Percentiles rank a stretch among this genome's conserved stretches.
Conservation (phyloP, 2,329 filamentous ascomycete genomes). For the Aspergillus glaucus region DNA sequence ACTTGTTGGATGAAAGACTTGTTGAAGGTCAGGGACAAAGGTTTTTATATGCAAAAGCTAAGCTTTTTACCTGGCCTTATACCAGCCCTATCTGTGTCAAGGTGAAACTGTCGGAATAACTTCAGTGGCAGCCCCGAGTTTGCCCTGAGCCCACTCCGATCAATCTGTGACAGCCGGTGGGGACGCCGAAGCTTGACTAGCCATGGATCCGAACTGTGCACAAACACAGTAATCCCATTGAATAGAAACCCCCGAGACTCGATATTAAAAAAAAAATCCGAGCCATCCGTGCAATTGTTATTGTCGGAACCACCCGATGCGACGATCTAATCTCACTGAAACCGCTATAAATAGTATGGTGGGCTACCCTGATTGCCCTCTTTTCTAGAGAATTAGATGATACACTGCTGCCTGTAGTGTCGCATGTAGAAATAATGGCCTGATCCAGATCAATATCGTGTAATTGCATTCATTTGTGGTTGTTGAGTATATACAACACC, state of each 20-base stretch:
- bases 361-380: not conserved
- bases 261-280: not conserved
- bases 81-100: not conserved
- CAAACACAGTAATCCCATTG: not conserved
- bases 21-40: not conserved
- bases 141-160: not conserved
- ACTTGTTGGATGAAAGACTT: not conserved
- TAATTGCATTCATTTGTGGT: not conserved
- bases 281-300: not conserved
- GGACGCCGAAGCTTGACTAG: not conserved
- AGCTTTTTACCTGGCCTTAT: not conserved
- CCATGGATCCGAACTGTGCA: too few relatives aligned
- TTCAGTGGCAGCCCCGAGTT: too few relatives aligned
- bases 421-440: not conserved
- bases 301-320: not conserved
- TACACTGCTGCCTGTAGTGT: not conserved
- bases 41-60: not conserved
- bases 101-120: not conserved
- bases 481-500: too few relatives aligned
- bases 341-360: not conserved
- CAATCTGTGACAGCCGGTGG: not conserved
- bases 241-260: not conserved
- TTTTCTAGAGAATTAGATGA: not conserved
- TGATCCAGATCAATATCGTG: not conserved
- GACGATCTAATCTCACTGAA: not conserved